Evolutionary conservation across 208 protist species (phyloP).

Genomic region (Leishmania aethiopica): DNA sequence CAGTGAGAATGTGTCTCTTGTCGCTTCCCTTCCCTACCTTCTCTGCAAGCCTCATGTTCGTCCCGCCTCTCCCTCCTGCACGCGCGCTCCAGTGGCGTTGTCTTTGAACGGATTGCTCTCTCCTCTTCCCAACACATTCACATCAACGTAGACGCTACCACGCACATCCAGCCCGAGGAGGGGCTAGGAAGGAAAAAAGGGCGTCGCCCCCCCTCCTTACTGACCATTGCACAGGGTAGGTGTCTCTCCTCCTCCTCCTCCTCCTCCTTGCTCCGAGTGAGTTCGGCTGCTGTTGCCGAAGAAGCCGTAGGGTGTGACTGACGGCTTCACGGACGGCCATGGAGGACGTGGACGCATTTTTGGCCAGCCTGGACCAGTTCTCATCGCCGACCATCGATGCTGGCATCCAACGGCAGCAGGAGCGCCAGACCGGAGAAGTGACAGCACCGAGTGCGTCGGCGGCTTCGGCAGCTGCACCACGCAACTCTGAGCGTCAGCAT

Average conservation of each 20-base stretch:
- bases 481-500: conserved; percentile 7
- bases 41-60: not conserved
- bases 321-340: conserved; percentile 17
- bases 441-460: not conserved
- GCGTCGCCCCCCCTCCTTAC: not conserved
- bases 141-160: not conserved
- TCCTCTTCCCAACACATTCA: not conserved
- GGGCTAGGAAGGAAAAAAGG: not conserved
- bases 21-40: conserved; percentile 6
- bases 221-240: not conserved
- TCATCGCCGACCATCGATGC: conserved; percentile 39
- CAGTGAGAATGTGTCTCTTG: not conserved
- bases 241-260: not conserved
- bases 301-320: not conserved
- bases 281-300: not conserved
- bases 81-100: not conserved
- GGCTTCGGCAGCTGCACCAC: not conserved
- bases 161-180: not conserved
- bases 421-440: not conserved
- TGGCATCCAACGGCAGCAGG: conserved; percentile 35
- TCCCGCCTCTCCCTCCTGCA: not conserved
- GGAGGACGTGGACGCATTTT: conserved; percentile 62
- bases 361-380: conserved; percentile 57
- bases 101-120: not conserved
- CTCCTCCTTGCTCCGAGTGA: not conserved